Evolutionary conservation across 192 early-diverging fungal species (phyloP).

Genomic region (Physocladia obscura): DNA sequence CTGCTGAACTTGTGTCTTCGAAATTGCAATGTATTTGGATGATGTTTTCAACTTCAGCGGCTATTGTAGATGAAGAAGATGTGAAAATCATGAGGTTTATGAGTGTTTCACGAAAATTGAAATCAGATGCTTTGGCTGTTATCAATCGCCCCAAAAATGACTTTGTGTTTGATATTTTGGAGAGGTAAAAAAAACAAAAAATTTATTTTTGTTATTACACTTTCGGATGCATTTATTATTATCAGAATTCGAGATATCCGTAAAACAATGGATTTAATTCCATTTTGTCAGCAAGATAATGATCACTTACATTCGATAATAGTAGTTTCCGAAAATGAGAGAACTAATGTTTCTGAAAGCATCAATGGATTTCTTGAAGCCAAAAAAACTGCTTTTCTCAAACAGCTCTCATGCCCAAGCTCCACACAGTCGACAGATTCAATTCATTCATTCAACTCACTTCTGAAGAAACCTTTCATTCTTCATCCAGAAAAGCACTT

Average conservation of each 20-base stretch:
- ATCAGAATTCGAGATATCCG: background rate
- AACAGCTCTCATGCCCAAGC: no score
- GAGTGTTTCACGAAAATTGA: no score
- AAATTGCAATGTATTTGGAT: slow-evolving; percentile 24
- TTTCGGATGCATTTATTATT: background rate
- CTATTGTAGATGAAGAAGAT: background rate
- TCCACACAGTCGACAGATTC: no score
- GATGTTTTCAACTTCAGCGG: background rate
- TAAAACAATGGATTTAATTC: background rate
- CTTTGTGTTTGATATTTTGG: no score
- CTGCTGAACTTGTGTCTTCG: background rate
- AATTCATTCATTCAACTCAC: slow-evolving; percentile 2
- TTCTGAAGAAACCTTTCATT: background rate
- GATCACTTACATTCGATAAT: background rate
- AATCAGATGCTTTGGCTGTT: no score
- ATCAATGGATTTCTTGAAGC: no score
- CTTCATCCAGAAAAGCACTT: slow-evolving; percentile 19
- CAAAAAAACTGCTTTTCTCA: no score
- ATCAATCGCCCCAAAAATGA: no score
- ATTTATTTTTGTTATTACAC: no score
- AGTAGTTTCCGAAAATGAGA: background rate
- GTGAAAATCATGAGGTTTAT: background rate
- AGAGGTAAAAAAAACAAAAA: no score
- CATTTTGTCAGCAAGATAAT: background rate
- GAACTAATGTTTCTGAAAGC: no score